These are phyloP conservation scores for Beauveria australis DNA, from an alignment of 2,329 filamentous ascomycete genomes.

Conservation along the genomic window DNA sequence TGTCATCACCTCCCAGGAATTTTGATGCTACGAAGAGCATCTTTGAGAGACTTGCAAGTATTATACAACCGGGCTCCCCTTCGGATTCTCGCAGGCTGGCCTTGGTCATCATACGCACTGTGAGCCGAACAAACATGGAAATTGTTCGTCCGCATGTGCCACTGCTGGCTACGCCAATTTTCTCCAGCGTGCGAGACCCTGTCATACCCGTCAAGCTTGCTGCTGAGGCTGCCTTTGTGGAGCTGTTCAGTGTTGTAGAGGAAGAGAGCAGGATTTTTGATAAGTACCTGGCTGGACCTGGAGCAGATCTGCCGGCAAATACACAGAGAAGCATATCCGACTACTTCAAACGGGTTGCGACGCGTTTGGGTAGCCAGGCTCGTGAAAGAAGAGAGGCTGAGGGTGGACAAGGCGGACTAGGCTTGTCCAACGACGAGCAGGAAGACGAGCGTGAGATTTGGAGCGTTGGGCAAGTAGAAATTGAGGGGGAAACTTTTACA, in stretches of 20 bases:
- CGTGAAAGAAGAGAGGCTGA: slow-evolving; percentile 86
- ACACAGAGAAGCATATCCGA: slow-evolving; percentile 88
- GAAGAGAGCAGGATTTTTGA: slow-evolving; percentile 83
- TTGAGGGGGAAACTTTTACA: slow-evolving; percentile 52
- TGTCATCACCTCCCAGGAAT: slow-evolving; percentile 57
- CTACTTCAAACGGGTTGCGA: slow-evolving; percentile 90
- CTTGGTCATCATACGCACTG: slow-evolving; percentile 79
- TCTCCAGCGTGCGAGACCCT: slow-evolving; percentile 79
- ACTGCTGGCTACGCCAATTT: slow-evolving; percentile 74
- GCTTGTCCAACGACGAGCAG: slow-evolving; percentile 79
- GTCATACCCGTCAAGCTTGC: slow-evolving; percentile 94
- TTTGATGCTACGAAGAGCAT: slow-evolving; percentile 74
- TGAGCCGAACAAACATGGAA: slow-evolving; percentile 71
- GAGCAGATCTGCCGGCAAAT: slow-evolving; percentile 57
- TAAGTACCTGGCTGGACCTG: slow-evolving; percentile 70
- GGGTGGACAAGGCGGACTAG: slow-evolving; percentile 77
- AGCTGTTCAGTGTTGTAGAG: slow-evolving; percentile 83
- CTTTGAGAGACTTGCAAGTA: slow-evolving; percentile 66
- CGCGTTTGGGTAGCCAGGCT: slow-evolving; percentile 77
- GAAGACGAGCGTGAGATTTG: slow-evolving; percentile 95
- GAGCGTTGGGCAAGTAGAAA: slow-evolving; percentile 86
- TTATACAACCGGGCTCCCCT: slow-evolving; percentile 70
- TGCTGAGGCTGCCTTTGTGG: slow-evolving; percentile 88
- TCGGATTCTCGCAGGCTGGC: slow-evolving; percentile 78
- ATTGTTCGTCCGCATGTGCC: slow-evolving; percentile 73